Evolutionary conservation across 2,329 filamentous ascomycete genomes (phyloP).

Genomic region (Colletotrichum lentis): DNA sequence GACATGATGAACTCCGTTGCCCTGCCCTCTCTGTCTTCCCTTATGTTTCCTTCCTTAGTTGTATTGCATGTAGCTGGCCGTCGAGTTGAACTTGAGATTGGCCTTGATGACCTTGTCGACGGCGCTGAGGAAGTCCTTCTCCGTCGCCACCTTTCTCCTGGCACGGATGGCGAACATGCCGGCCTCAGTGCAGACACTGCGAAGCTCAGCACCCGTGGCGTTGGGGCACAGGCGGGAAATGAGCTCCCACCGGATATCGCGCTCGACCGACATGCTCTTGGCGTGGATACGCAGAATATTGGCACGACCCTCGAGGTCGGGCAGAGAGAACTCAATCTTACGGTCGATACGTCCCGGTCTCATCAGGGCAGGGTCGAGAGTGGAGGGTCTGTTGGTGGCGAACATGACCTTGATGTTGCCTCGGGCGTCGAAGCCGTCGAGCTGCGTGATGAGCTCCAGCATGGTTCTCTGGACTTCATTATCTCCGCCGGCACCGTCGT

Average conservation of each 20-base stretch:
- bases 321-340: slow-evolving; percentile 98
- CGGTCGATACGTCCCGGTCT: slow-evolving; percentile 95
- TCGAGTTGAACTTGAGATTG: slow-evolving; percentile 99
- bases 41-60: slow-evolving; percentile 68
- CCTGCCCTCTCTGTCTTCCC: not conserved
- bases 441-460: slow-evolving; percentile 95
- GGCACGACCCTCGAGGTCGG: slow-evolving; percentile 94
- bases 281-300: slow-evolving; percentile 98
- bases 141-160: slow-evolving; percentile 93
- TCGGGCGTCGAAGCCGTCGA: slow-evolving; percentile 94
- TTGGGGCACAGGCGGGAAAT: slow-evolving; percentile 98
- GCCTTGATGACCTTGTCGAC: slow-evolving; percentile 99
- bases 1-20: slow-evolving; percentile 27
- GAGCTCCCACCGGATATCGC: slow-evolving; percentile 98
- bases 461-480: slow-evolving; percentile 98
- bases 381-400: slow-evolving; percentile 94
- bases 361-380: slow-evolving; percentile 96
- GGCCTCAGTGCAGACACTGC: slow-evolving; percentile 96
- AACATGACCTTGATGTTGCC: slow-evolving; percentile 99
- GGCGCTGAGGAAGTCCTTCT: slow-evolving; percentile 97
- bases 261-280: slow-evolving; percentile 99
- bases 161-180: slow-evolving; percentile 98
- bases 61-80: slow-evolving; percentile 98
- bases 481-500: slow-evolving; percentile 94
- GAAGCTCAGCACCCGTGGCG: slow-evolving; percentile 92